phyloP scores from a whole-genome alignment of 2,329 filamentous ascomycete species.

The Ophiostoma himal-ulmi region DNA sequence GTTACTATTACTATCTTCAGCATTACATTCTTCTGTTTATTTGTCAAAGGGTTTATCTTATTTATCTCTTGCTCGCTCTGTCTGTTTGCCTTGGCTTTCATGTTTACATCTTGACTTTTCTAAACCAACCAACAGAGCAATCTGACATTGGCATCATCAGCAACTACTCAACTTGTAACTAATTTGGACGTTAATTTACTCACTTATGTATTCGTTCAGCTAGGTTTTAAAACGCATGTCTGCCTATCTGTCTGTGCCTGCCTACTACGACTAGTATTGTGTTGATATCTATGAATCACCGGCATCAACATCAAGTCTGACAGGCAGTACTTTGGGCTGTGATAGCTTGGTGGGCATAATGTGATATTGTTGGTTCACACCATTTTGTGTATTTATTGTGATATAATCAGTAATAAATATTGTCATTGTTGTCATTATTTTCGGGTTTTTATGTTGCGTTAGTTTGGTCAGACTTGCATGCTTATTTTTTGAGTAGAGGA shows the following conservation, averaged over 20 bases:
- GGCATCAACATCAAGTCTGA: background rate
- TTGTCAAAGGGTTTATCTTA: background rate
- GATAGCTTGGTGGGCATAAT: no score
- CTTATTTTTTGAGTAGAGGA: no score
- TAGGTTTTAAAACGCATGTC: background rate
- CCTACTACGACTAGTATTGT: background rate
- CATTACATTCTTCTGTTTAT: background rate
- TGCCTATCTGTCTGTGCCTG: background rate
- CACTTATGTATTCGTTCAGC: background rate
- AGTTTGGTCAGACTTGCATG: no score
- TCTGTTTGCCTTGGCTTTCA: background rate
- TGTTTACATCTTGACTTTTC: background rate
- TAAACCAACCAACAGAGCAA: constrained; percentile 9
- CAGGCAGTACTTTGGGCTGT: background rate
- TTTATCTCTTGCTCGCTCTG: background rate
- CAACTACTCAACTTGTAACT: background rate
- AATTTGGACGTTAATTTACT: background rate
- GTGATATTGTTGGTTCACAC: no score
- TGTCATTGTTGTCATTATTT: no score
- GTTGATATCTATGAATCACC: background rate
- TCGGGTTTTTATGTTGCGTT: no score
- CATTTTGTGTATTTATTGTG: no score
- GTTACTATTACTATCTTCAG: background rate
- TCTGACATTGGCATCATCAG: constrained; percentile 3
- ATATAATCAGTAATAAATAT: no score